Conservation (phyloP, 495 filamentous ascomycete genomes). For the Choiromyces venosus region DNA sequence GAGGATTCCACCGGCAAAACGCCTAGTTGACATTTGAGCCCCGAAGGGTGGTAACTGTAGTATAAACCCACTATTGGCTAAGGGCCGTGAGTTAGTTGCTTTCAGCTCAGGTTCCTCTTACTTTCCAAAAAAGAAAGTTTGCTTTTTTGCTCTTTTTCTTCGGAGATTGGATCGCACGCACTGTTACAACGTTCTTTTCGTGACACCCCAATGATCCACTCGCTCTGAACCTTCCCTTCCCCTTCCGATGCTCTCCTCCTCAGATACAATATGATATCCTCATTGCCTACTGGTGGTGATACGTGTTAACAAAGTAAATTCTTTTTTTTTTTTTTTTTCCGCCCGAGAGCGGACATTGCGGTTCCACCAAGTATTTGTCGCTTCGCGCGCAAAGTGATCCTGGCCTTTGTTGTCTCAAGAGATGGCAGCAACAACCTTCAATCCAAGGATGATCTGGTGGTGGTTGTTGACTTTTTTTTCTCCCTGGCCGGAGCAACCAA, state of each 20-base stretch:
- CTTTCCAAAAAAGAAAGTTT: neutral
- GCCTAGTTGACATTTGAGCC: neutral
- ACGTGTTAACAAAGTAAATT: neutral
- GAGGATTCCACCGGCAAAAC: neutral
- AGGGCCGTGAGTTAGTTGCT: neutral
- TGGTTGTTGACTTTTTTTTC: neutral
- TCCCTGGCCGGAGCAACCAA: neutral
- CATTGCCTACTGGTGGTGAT: neutral
- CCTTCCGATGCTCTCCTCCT: neutral
- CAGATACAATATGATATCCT: slow-evolving; percentile 3
- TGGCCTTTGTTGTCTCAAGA: neutral
- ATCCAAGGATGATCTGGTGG: neutral
- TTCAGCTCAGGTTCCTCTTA: neutral
- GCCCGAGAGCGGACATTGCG: neutral
- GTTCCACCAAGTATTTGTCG: neutral
- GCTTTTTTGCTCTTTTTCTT: neutral
- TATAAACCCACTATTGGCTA: neutral
- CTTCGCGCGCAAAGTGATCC: neutral
- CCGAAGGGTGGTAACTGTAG: neutral
- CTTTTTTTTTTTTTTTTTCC: too few relatives aligned
- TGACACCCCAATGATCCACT: neutral
- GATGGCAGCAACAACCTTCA: neutral
- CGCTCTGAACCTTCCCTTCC: neutral
- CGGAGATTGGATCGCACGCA: neutral
- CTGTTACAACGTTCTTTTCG: neutral